Conservation (phyloP, 345 rosid genomes). For the Acer campestre region DNA sequence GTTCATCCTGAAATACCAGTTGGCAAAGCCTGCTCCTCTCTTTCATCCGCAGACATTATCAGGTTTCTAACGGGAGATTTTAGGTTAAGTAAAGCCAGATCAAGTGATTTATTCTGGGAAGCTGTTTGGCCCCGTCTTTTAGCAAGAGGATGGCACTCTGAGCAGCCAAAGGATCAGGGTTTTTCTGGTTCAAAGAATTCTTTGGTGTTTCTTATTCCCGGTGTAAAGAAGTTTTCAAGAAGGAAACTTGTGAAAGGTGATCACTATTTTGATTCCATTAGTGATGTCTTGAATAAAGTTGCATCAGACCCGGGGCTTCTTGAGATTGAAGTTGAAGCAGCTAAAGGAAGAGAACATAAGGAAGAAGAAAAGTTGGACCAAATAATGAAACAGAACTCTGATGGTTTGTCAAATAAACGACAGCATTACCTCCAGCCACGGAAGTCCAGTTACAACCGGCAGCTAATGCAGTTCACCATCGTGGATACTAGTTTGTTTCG, state of each 20-base stretch:
- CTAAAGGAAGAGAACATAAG: constrained; percentile 27
- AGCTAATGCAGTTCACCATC: constrained; percentile 50
- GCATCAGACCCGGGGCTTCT: constrained; percentile 67
- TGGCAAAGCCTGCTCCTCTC: constrained; percentile 54
- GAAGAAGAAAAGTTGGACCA: constrained; percentile 42
- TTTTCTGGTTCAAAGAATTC: constrained; percentile 33
- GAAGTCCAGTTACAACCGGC: constrained; percentile 33
- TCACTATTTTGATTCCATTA: constrained; percentile 64
- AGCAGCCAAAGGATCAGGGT: constrained; percentile 48
- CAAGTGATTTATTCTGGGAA: constrained; percentile 60
- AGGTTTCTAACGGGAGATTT: constrained; percentile 50
- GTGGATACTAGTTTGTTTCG: constrained; percentile 58
- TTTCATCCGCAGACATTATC: constrained; percentile 45
- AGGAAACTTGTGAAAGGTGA: constrained; percentile 53
- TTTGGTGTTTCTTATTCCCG: constrained; percentile 49
- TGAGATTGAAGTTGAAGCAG: constrained; percentile 50
- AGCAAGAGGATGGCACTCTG: constrained; percentile 64
- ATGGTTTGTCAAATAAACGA: constrained; percentile 25
- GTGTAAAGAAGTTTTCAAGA: constrained; percentile 55
- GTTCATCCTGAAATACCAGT: constrained; percentile 43
- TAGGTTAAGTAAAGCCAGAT: constrained; percentile 55
- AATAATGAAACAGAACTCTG: constrained; percentile 22
- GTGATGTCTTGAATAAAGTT: constrained; percentile 68
- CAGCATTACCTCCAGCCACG: constrained; percentile 64
- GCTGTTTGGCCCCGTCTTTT: constrained; percentile 65